A percentile compares a stretch with the other conserved stretches of the same genome.
phyloP scores from a whole-genome alignment of 2,329 filamentous ascomycete species.

The Arachnopeziza araneosa region DNA sequence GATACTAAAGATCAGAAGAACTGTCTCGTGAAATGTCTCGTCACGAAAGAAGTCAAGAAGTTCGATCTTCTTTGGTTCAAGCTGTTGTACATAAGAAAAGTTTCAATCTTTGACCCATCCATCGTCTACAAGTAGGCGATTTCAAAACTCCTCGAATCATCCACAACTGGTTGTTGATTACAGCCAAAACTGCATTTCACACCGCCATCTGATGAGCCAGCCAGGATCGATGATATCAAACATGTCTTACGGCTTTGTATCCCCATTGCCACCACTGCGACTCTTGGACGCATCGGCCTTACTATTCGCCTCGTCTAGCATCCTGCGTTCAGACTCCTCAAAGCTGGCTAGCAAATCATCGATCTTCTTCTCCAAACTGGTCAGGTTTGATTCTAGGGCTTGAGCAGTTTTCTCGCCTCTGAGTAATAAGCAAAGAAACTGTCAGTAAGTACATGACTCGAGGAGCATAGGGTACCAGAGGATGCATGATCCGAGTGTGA shows the following conservation, averaged over 20 bases:
- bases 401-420: slow-evolving; percentile 48
- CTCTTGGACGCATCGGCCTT: background rate
- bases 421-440: background rate
- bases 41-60: background rate
- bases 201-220: background rate
- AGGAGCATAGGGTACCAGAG: background rate
- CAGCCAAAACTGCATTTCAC: background rate
- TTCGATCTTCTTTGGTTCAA: background rate
- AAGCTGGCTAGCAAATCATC: slow-evolving; percentile 48
- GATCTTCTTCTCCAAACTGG: slow-evolving; percentile 48
- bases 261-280: background rate
- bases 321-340: slow-evolving; percentile 30
- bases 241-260: background rate
- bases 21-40: background rate
- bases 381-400: slow-evolving; percentile 47
- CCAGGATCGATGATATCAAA: background rate
- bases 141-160: too few relatives aligned
- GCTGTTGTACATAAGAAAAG: background rate
- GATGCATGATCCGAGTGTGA: too few relatives aligned
- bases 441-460: background rate
- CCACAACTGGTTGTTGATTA: too few relatives aligned
- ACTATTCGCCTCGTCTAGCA: slow-evolving; percentile 15
- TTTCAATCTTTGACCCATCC: too few relatives aligned
- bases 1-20: background rate
- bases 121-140: too few relatives aligned